phyloP scores from a whole-genome alignment of 2,329 filamentous ascomycete genomes.

The Fusarium sp. region DNA sequence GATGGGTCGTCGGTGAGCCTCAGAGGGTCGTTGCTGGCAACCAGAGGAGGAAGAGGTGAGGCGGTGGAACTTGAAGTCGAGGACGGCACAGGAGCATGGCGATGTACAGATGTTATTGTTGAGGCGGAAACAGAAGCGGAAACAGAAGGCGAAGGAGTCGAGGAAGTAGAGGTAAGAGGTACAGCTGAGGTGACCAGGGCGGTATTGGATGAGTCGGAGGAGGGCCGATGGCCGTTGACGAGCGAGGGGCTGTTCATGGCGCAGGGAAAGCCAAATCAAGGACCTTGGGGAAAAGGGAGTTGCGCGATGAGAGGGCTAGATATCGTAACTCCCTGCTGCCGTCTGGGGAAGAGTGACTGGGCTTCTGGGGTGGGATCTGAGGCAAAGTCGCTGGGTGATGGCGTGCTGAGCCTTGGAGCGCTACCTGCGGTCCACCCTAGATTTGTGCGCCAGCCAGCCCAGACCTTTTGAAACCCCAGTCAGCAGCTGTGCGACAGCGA shows the following conservation, averaged over 20 bases:
- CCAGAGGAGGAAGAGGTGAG: slow-evolving; percentile 17
- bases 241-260: slow-evolving; percentile 44
- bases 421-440: slow-evolving; percentile 38
- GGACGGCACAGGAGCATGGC: slow-evolving; percentile 34
- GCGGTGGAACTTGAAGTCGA: slow-evolving; percentile 21
- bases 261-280: slow-evolving; percentile 33
- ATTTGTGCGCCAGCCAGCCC: slow-evolving; percentile 28
- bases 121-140: slow-evolving; percentile 15
- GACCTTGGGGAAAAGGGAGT: slow-evolving; percentile 36
- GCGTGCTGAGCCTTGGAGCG: slow-evolving; percentile 42
- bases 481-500: slow-evolving; percentile 29
- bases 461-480: slow-evolving; percentile 27
- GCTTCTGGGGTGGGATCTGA: slow-evolving; percentile 39
- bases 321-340: slow-evolving; percentile 43
- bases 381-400: slow-evolving; percentile 46
- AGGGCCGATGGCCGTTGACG: slow-evolving; percentile 44
- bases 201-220: slow-evolving; percentile 33
- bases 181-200: slow-evolving; percentile 12
- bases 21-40: slow-evolving; percentile 28
- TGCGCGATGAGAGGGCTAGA: slow-evolving; percentile 47
- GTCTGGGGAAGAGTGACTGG: slow-evolving; percentile 40
- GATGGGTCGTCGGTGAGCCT: slow-evolving; percentile 26
- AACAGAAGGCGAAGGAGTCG: slow-evolving; percentile 23
- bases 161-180: slow-evolving; percentile 27
- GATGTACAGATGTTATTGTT: slow-evolving; percentile 32